A percentile compares a stretch with the other conserved stretches of the same genome.
phyloP scores from a whole-genome alignment of 208 protist genomes.

The Acanthamoeba castellanii region DNA sequence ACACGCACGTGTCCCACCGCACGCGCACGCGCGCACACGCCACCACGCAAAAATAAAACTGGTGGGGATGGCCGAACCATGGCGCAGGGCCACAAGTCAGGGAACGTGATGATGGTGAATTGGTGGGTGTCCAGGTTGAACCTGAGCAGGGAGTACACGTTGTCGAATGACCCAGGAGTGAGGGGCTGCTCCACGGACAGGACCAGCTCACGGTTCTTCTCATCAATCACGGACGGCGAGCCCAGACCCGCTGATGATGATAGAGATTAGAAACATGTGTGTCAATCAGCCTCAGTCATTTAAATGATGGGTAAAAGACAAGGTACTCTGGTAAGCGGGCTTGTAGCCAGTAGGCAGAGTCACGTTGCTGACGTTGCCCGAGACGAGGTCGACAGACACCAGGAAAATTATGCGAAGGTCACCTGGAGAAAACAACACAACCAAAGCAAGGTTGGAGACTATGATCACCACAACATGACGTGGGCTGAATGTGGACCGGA shows the following conservation, averaged over 20 bases:
- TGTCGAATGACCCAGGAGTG: neutral
- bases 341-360: neutral
- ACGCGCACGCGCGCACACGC: neutral
- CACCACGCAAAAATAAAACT: neutral
- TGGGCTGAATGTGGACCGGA: neutral
- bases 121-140: neutral
- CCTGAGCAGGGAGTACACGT: neutral
- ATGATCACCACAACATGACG: neutral
- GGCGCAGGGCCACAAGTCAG: neutral
- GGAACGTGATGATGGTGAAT: neutral
- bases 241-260: neutral
- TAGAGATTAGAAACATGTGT: neutral
- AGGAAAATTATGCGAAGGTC: neutral
- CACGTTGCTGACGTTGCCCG: neutral
- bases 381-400: neutral
- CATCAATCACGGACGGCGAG: neutral
- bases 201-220: neutral
- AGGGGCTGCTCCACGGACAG: neutral
- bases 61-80: neutral
- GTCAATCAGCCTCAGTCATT: neutral
- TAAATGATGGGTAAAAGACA: neutral
- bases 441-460: neutral
- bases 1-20: neutral
- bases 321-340: neutral
- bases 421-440: neutral